phyloP scores from a whole-genome alignment of 2,329 filamentous ascomycete genomes.

The Aspergillus caelatus region DNA sequence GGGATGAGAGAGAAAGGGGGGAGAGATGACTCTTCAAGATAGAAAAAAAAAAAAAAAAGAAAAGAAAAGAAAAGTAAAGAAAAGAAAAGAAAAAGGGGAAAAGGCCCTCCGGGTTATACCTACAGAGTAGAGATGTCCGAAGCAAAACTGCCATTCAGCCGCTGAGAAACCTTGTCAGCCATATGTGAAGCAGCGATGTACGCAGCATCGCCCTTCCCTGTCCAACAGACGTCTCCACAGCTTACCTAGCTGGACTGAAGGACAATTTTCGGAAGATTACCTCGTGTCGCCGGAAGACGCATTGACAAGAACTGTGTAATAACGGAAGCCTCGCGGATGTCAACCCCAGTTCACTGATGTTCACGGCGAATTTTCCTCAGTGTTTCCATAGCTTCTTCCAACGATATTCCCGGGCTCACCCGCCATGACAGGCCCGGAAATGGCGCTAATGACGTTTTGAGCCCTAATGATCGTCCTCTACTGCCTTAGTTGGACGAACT shows the following conservation, averaged over 20 bases:
- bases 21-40: too few species aligned
- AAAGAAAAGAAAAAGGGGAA: not conserved
- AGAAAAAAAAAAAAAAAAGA: too few species aligned
- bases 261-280: slow-evolving; percentile 24
- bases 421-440: not conserved
- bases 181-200: not conserved
- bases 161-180: not conserved
- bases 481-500: not conserved
- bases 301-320: slow-evolving; percentile 13
- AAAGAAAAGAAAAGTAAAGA: too few species aligned
- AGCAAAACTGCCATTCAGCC: not conserved
- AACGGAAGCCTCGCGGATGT: slow-evolving; percentile 18
- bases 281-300: slow-evolving; percentile 19
- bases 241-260: slow-evolving; percentile 8
- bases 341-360: slow-evolving; percentile 5
- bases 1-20: too few species aligned
- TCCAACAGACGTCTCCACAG: not conserved
- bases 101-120: not conserved
- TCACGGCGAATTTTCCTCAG: slow-evolving; percentile 18
- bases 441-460: not conserved
- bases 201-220: not conserved
- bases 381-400: not conserved
- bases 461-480: not conserved
- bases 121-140: not conserved
- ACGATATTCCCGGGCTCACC: slow-evolving; percentile 5